Percentiles rank a stretch among this genome's conserved stretches.
These are phyloP conservation scores for Emergomyces pasteurianus DNA, from an alignment of 2,329 filamentous ascomycete genomes.

Conservation along the genomic window DNA sequence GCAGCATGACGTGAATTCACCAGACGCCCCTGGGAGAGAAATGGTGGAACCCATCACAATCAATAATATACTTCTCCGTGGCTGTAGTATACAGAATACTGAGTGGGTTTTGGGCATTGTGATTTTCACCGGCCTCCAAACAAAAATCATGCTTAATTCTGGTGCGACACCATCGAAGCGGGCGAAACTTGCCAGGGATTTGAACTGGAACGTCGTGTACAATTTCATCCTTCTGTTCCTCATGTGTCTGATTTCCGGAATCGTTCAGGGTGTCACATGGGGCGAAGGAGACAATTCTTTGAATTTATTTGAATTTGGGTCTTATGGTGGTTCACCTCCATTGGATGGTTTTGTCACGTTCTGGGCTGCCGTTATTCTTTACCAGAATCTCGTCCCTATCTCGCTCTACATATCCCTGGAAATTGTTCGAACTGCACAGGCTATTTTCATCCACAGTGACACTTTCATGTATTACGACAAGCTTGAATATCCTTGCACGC, in stretches of 20 bases:
- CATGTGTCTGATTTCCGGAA: conserved; percentile 78
- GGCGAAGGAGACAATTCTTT: conserved; percentile 60
- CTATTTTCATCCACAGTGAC: conserved; percentile 95
- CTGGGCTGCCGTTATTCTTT: conserved; percentile 86
- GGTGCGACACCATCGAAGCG: conserved; percentile 92
- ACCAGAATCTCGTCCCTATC: conserved; percentile 97
- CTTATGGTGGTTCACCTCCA: conserved; percentile 60
- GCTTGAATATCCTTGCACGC: conserved; percentile 87
- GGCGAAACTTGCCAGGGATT: conserved; percentile 75
- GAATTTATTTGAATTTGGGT: conserved; percentile 72
- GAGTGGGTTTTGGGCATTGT: conserved; percentile 92
- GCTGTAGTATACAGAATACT: conserved; percentile 86
- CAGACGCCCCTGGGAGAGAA: conserved; percentile 51
- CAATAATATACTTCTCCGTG: conserved; percentile 88
- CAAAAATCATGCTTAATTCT: conserved; percentile 98
- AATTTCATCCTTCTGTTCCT: conserved; percentile 83
- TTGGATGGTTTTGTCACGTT: conserved; percentile 93
- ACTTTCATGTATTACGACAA: conserved; percentile 93
- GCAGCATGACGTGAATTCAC: conserved; percentile 55
- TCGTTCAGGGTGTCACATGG: conserved; percentile 80
- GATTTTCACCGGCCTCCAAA: conserved; percentile 87
- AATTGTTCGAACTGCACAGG: conserved; percentile 85
- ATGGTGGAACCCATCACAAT: conserved; percentile 92
- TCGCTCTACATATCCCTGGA: conserved; percentile 96
- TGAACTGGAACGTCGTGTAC: conserved; percentile 96